Conservation (phyloP, 2,329 filamentous ascomycete genomes). For the Colletotrichum brevisporum region DNA sequence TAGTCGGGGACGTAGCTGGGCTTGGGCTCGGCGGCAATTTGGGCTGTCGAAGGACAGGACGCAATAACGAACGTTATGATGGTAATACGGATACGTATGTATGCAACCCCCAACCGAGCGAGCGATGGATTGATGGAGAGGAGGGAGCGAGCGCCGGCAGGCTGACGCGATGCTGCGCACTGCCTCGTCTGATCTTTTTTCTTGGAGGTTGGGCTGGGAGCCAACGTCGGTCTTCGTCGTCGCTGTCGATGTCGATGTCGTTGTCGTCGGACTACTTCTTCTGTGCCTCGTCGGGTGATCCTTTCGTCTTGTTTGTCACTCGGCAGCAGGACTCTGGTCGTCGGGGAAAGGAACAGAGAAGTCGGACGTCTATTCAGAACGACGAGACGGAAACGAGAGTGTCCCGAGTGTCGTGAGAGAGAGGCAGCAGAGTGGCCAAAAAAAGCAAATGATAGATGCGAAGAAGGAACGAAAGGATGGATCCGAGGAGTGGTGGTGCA, state of each 20-base stretch:
- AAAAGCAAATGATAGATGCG: constrained; percentile 10
- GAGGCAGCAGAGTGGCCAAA: constrained; percentile 12
- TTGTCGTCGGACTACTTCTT: background rate
- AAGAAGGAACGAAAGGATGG: constrained; percentile 30
- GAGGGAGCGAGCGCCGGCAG: constrained; percentile 8
- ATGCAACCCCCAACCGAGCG: constrained; percentile 9
- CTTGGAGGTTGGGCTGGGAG: background rate
- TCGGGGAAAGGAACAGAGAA: background rate
- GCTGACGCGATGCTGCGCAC: constrained; percentile 30
- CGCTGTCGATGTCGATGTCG: no score
- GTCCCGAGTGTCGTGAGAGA: constrained; percentile 9
- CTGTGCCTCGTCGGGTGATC: background rate
- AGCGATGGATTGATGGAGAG: constrained; percentile 17
- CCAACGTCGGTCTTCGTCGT: constrained; percentile 1
- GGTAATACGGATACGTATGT: background rate
- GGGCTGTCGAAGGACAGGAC: background rate
- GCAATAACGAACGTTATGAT: no score
- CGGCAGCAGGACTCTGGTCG: background rate
- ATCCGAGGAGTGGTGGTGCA: background rate
- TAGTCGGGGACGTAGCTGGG: constrained; percentile 18
- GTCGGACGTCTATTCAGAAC: background rate
- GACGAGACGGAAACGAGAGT: constrained; percentile 28
- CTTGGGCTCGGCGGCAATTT: constrained; percentile 5
- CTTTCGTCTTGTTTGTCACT: background rate
- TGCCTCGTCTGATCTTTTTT: background rate